Conservation (phyloP, 176 grass and related monocot genomes). For the Echinochloa phyllopogon region DNA sequence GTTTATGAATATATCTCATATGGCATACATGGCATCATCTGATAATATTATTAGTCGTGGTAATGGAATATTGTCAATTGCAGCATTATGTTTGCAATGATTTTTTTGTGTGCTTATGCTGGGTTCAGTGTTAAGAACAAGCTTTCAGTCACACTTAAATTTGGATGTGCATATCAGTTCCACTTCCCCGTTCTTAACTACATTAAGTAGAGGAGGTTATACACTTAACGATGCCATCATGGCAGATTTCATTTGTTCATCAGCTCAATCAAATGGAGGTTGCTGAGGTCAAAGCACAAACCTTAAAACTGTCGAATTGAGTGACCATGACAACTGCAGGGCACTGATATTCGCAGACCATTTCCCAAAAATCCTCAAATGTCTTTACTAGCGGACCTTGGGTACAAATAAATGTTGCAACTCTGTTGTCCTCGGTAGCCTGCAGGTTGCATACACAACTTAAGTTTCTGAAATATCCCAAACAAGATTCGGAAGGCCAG, state of each 20-base stretch:
- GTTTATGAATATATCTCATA: background rate
- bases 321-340: slow-evolving; percentile 92
- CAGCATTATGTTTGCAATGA: background rate
- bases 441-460: slow-evolving; percentile 29
- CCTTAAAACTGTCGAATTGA: slow-evolving; percentile 71
- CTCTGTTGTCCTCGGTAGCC: slow-evolving; percentile 52
- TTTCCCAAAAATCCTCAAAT: slow-evolving; percentile 92
- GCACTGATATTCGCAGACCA: slow-evolving; percentile 74
- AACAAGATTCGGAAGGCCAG: background rate
- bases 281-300: slow-evolving; percentile 45
- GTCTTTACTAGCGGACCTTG: slow-evolving; percentile 86
- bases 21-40: background rate
- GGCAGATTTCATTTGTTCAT: slow-evolving; percentile 23
- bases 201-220: slow-evolving; percentile 15
- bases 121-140: background rate
- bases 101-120: background rate
- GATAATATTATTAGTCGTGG: background rate
- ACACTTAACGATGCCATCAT: slow-evolving; percentile 12
- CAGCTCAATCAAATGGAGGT: slow-evolving; percentile 1
- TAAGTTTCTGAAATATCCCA: slow-evolving; percentile 15
- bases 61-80: background rate
- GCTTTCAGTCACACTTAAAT: background rate
- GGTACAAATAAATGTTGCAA: slow-evolving; percentile 82
- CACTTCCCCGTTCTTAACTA: slow-evolving; percentile 15
- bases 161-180: background rate